Base-by-base conservation (phyloP, 805 yeast genomes). In the Candida suzukii region DNA sequence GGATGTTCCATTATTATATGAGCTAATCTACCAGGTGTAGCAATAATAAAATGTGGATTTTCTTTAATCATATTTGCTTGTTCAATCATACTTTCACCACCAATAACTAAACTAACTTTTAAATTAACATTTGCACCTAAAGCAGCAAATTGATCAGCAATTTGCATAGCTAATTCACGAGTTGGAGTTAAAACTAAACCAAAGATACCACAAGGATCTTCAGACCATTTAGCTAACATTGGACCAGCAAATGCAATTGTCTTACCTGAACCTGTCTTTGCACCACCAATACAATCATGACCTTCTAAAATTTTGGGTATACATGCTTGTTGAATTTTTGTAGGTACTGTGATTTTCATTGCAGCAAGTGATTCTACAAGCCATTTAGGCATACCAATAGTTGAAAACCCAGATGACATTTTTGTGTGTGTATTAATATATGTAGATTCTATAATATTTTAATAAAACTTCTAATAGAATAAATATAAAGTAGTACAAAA, bases 201-300 rank as follows among this genome's bases (percentile, higher is more conserved):
- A 61, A 71, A 93, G 30, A 93, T 84, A 1, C 97, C 99, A 60
- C 75, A 75, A 1, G 99, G 99, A 58, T 93, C 98, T 49, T 82
- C 84, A 0, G 97, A 85, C 96, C 98, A 93, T 55, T 83, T 73
- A 1, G 95, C 78, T 42, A 93, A 68, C 87, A 93, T 91, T 2
- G 99, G 99, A n/a, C 88, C 95, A 1, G 91, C 98, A 71, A 93
- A 93, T 1, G 98, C 96, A 19, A 93, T 80, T 2, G 99, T 93
- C 59, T 93, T 93, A 74, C 99, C 99, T 16, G 95, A 83, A 63
- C 99, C 99, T 0, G 99, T 93, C 60, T 85, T 85, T 26, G 99
- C 99, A 34, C 99, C 99, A 39, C 99, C 99, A 40, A 93, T 91
- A 63, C 96, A 90, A 60, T 90, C 96, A 50, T 80, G 74, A 8